Percentiles rank a stretch among this genome's conserved stretches.
These are phyloP conservation scores for Kwoniella shivajii DNA, from an alignment of 1,284 basidiomycete species.

Conservation along the genomic window DNA sequence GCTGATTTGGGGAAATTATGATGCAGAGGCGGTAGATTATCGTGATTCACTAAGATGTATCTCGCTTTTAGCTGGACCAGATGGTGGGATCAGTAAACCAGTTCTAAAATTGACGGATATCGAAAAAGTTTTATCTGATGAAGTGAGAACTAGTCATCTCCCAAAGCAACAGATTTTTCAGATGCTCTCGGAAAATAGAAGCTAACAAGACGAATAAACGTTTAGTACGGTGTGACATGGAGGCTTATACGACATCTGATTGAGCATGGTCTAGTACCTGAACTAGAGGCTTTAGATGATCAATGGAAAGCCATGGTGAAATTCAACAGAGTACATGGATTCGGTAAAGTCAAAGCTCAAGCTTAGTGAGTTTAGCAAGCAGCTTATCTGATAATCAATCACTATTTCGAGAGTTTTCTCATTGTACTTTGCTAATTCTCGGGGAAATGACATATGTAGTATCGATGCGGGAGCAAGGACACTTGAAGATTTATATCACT, in stretches of 20 bases:
- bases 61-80: conserved; percentile 15
- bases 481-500: conserved; percentile 30
- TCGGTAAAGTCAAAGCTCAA: conserved; percentile 26
- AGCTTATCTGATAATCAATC: background rate
- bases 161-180: too few species aligned
- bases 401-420: too few species aligned
- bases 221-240: conserved; percentile 41
- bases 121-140: conserved; percentile 30
- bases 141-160: too few species aligned
- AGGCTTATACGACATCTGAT: conserved; percentile 31
- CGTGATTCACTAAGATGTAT: conserved; percentile 17
- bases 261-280: conserved; percentile 23
- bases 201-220: too few species aligned
- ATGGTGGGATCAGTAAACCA: conserved; percentile 13
- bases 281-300: conserved; percentile 24
- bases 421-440: too few species aligned
- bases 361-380: conserved; percentile 24
- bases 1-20: background rate
- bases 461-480: conserved; percentile 31
- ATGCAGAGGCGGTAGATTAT: conserved; percentile 18
- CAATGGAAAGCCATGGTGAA: conserved; percentile 22
- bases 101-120: conserved; percentile 31
- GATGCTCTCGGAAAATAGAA: too few species aligned
- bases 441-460: too few species aligned
- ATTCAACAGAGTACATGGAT: conserved; percentile 37